A percentile compares a stretch with the other conserved stretches of the same genome.
These are phyloP conservation scores for Pythium dissotocum DNA, from an alignment of 352 stramenopile species.

Conservation along the genomic window DNA sequence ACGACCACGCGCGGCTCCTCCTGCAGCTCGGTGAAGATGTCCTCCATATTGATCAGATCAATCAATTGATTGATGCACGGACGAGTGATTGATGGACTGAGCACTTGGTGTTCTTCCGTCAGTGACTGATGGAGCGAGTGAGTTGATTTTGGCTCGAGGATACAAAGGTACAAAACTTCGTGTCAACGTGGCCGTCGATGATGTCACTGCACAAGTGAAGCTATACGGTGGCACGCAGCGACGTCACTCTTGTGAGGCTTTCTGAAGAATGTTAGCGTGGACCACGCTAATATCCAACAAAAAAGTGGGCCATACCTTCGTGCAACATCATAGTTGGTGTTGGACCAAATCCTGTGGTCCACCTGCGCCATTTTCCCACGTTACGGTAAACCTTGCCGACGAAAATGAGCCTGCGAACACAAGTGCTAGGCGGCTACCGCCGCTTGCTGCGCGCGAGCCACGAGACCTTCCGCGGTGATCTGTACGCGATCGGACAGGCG, in stretches of 20 bases:
- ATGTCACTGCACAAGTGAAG: conserved; percentile 20
- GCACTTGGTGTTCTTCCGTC: neutral
- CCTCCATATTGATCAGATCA: conserved; percentile 5
- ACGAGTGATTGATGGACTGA: conserved; percentile 1
- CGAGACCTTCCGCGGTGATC: conserved; percentile 70
- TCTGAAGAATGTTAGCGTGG: neutral
- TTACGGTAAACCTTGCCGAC: neutral
- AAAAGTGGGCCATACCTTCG: neutral
- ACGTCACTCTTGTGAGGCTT: neutral
- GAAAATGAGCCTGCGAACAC: conserved; percentile 52
- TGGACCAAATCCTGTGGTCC: conserved; percentile 13
- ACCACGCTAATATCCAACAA: neutral
- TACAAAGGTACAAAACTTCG: neutral
- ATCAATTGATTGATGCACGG: neutral
- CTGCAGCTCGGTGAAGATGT: conserved; percentile 11
- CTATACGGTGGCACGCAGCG: neutral
- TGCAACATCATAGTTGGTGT: neutral
- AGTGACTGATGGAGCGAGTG: neutral
- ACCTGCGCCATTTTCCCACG: conserved; percentile 1
- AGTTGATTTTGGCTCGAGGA: conserved; percentile 4
- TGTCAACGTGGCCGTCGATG: conserved; percentile 11
- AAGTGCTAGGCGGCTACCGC: conserved; percentile 77
- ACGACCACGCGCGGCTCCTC: conserved; percentile 27
- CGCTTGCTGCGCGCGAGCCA: conserved; percentile 74
- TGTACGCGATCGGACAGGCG: conserved; percentile 63